Base-by-base conservation (phyloP, 805 yeast species). In the Teunomyces kruisii region DNA sequence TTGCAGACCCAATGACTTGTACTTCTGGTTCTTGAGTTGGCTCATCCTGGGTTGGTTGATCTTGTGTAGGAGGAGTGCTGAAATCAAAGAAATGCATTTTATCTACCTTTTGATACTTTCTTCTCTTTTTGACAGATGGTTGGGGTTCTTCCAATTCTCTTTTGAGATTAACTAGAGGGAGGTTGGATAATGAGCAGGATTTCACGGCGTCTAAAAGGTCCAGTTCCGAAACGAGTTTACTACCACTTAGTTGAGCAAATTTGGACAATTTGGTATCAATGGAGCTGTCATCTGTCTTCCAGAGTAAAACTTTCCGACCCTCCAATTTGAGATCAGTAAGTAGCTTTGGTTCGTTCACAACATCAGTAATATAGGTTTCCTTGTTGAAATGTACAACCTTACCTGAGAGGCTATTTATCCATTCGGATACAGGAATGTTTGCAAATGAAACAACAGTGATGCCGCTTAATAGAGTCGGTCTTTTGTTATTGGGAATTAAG, bases 81-180 rank as follows among this genome's bases (percentile, higher is more conserved):
- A 68, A 62, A 45, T 65, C 67, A 42, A 70, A 67, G 42, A 70
- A 70, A 38, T 67, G 67, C 29, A 68, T 55, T 13, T 59, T 64
- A 40, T 57, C 61, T 2, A 65, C 68, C 32, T 60, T 58, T 44
- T 67, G 66, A 30, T 64, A 57, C 40, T 58, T 65, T 31, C 67
- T 53, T 48, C 73, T 53, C 42, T 65, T 67, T 26, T 68, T 49
- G n/a, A 8, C 12, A n/a, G 40, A 37, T 26, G 56, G 44, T 16
- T 45, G 51, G 32, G 40, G 19, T 13, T 15, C 40, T n/a, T 29
- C 32, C 12, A 32, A 17, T 9, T 32, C 42, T 16, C 43, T 22
- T 26, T 43, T 42, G 9, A 38, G 26, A n/a, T 35, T 35, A 9
- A 47, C 9, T 6, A 36, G n/a, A 12, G 8, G 26, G 9, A 52